phyloP scores from a whole-genome alignment of 148 eudicot species.

The Persicaria tinctoria region DNA sequence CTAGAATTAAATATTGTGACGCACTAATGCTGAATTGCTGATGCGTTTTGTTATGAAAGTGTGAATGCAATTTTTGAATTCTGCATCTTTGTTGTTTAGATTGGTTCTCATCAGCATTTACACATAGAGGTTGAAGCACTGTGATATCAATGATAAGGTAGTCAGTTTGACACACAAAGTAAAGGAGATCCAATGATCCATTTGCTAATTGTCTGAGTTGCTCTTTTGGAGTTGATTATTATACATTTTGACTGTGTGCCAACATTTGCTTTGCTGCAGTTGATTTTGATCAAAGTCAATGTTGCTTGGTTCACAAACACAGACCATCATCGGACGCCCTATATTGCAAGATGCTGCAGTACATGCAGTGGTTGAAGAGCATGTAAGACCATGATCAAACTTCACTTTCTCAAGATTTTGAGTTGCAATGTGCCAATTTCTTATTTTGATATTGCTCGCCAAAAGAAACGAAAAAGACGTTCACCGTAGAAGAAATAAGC shows the following conservation, averaged over 20 bases:
- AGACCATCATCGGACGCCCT: conserved; percentile 89
- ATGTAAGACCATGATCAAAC: conserved; percentile 37
- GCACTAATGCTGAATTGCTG: not conserved
- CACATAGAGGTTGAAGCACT: conserved; percentile 73
- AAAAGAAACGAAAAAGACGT: too few relatives aligned
- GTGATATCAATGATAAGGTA: conserved; percentile 93
- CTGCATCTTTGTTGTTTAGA: conserved; percentile 32
- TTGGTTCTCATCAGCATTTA: conserved; percentile 91
- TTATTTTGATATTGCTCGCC: not conserved
- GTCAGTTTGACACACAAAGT: not conserved
- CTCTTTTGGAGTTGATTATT: too few relatives aligned
- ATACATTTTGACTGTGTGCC: too few relatives aligned
- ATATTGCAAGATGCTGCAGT: conserved; percentile 76
- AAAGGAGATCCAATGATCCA: too few relatives aligned
- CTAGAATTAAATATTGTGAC: not conserved
- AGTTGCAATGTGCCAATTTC: too few relatives aligned
- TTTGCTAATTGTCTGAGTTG: too few relatives aligned
- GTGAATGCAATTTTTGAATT: not conserved
- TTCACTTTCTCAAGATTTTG: not conserved
- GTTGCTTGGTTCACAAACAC: conserved; percentile 66
- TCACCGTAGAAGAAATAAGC: too few relatives aligned
- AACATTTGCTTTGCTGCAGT: conserved; percentile 32
- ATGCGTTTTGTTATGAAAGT: too few relatives aligned
- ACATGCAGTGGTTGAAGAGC: conserved; percentile 94
- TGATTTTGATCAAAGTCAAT: conserved; percentile 71